Evolutionary conservation across 2,329 filamentous ascomycete genomes (phyloP), one percentile per base, ranked within the genome.

Genomic region (Ophiognomonia clavigignenti-juglandacearum): DNA sequence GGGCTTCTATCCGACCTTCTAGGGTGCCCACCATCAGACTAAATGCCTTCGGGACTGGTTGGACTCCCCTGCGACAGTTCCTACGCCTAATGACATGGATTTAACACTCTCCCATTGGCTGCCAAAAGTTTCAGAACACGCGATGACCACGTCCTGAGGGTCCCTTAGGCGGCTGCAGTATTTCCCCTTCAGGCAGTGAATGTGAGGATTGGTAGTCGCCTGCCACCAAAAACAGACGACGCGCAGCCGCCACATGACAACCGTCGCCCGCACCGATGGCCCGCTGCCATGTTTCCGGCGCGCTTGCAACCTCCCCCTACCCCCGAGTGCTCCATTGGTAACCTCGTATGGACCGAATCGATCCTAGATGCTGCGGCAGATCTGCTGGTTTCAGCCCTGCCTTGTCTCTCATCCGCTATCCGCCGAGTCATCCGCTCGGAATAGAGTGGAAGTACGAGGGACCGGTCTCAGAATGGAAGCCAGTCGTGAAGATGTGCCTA

Each of bases 381-480:
- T 47, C n/a, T n/a, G n/a, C 31, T 41, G n/a, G 38, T 7, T 23
- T 31, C 29, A 31, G 23, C 23, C 23, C n/a, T 14, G 18, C 19
- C 18, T 18, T 16, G 9, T 18, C 16, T 13, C 23, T 43, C 26
- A 34, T 8, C 34, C 39, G 34, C 14, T 20, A 27, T 43, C 20
- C 45, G 26, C 45, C 39, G 45, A 48, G 32, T n/a, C 22, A 43
- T 48, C 40, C 40, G 45, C 40, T 47, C 45, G 45, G 45, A 39
- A 27, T 32, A 43, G 40, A 14, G 20, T 48, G 39, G 45, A 42
- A 32, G 9, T 43, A 48, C 45, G 45, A 48, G 26, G 20, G 19
- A n/a, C 22, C 14, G n/a, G 27, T 35, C 39, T 18, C 37, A 26
- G 35, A 39, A 27, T 40, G 39, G 22, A 26, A 39, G 39, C 24